Conservation (phyloP, 2,329 filamentous ascomycete species). For the Juglanconis oblonga region DNA sequence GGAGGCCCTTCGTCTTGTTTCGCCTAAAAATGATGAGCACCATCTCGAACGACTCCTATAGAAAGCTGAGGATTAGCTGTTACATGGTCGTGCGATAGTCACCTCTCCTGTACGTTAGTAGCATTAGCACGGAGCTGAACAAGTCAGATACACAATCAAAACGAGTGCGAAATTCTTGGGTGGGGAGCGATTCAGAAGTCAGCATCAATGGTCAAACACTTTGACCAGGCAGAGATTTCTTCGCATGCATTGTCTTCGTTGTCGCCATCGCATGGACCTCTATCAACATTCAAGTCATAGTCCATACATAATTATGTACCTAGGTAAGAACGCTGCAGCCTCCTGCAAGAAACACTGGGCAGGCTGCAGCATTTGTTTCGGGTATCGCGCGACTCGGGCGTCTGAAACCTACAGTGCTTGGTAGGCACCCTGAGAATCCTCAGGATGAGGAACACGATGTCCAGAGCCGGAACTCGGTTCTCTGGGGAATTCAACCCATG, state of each 20-base stretch:
- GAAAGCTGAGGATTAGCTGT: too few species aligned
- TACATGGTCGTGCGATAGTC: too few species aligned
- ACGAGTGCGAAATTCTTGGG: not conserved
- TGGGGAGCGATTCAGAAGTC: not conserved
- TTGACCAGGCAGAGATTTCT: not conserved
- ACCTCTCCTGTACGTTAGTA: not conserved
- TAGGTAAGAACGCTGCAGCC: not conserved
- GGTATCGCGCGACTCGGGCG: conserved; percentile 14
- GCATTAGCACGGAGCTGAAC: not conserved
- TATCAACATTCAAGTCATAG: conserved; percentile 11
- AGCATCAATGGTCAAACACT: not conserved
- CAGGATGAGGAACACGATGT: not conserved
- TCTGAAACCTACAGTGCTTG: not conserved
- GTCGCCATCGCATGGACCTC: conserved; percentile 3
- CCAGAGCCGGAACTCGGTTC: not conserved
- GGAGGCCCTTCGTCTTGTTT: too few species aligned
- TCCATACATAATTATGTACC: conserved; percentile 10
- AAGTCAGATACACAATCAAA: not conserved
- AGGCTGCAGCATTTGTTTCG: not conserved
- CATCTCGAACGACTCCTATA: too few species aligned
- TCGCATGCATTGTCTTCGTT: not conserved
- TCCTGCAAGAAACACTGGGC: not conserved
- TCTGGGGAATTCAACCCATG: not conserved
- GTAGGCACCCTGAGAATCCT: not conserved
- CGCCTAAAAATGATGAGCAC: too few species aligned